Conservation (phyloP, 1,284 basidiomycete species). For the Ceratobasidium sp. region DNA sequence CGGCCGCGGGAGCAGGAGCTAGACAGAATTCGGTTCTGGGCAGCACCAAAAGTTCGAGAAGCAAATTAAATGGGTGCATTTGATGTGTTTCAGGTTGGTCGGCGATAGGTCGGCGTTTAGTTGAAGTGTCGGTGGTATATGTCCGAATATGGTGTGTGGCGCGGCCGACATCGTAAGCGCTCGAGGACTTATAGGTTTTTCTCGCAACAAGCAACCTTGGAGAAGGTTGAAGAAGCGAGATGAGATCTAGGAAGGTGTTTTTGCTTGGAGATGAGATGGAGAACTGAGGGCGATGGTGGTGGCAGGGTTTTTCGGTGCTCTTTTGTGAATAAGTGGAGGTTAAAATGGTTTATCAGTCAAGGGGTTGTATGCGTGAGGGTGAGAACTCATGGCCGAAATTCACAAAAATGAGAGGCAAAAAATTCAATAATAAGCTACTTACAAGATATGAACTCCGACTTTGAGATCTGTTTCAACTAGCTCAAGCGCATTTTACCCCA, state of each 20-base stretch:
- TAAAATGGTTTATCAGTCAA: not conserved
- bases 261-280: not conserved
- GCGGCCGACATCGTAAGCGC: not conserved
- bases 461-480: not conserved
- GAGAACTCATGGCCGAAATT: not conserved
- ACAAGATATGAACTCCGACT: not conserved
- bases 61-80: not conserved
- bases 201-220: not conserved
- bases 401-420: not conserved
- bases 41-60: conserved; percentile 26
- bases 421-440: not conserved
- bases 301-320: not conserved
- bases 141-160: conserved; percentile 23
- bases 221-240: not conserved
- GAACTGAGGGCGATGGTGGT: not conserved
- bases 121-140: conserved; percentile 15
- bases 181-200: not conserved
- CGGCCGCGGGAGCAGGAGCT: not conserved
- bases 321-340: not conserved
- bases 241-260: not conserved
- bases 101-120: conserved; percentile 18
- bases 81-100: conserved; percentile 18
- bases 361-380: not conserved
- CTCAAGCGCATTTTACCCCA: not conserved
- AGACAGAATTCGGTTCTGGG: conserved; percentile 8